Conservation (phyloP, 225 moss, liverwort and hornwort genomes). For the Bryum argenteum region DNA sequence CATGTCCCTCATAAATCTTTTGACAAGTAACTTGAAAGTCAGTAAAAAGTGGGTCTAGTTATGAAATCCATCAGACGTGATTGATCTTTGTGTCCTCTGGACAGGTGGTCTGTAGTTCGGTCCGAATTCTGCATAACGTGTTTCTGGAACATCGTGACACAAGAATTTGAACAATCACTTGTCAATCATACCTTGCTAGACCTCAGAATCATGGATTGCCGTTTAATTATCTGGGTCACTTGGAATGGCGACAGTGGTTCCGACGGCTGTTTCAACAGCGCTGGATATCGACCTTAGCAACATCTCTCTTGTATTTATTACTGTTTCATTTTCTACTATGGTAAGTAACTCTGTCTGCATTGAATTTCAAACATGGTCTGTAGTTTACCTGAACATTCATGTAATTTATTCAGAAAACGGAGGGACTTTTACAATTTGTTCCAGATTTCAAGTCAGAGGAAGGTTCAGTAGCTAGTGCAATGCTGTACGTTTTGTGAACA, state of each 20-base stretch:
- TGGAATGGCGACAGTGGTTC: conserved; percentile 74
- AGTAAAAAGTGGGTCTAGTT: no score
- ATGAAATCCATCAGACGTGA: no score
- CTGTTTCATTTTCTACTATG: conserved; percentile 95
- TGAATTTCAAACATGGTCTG: conserved; percentile 2
- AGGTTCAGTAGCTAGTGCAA: conserved; percentile 22
- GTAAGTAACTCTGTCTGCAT: conserved; percentile 47
- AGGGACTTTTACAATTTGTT: conserved; percentile 11
- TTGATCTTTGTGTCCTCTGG: not conserved
- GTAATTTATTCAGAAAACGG: conserved; percentile 4
- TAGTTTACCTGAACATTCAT: conserved; percentile 6
- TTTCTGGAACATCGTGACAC: conserved; percentile 4
- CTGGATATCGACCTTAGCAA: conserved; percentile 97
- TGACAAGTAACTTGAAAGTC: not conserved
- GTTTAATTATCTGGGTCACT: conserved; percentile 24
- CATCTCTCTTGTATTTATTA: conserved; percentile 78
- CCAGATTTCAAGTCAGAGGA: conserved; percentile 7
- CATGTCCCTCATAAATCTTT: not conserved
- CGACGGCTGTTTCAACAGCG: conserved; percentile 88
- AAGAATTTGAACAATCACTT: conserved; percentile 4
- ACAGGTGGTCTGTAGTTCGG: conserved; percentile 9
- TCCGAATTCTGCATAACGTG: conserved; percentile 8
- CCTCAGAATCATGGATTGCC: not conserved
- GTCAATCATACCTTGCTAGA: not conserved
- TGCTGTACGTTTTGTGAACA: conserved; percentile 12